A percentile compares a stretch with the other conserved stretches of the same genome.
Conservation (phyloP, 148 eudicot genomes). For the Chenopodium quinoa region DNA sequence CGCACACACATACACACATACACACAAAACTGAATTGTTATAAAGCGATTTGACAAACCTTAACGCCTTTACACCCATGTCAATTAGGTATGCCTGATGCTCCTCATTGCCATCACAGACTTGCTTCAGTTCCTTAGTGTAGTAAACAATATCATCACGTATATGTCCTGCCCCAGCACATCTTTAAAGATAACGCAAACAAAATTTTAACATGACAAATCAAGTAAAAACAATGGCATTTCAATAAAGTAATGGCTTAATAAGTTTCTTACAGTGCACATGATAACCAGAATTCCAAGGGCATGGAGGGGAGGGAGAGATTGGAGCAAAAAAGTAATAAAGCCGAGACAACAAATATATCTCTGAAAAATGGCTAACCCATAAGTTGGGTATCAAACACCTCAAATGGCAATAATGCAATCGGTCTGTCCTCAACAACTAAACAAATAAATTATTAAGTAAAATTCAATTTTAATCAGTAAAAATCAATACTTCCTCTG, state of each 20-base stretch:
- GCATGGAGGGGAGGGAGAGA: neutral
- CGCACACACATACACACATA: too few species aligned
- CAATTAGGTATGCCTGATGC: slow-evolving; percentile 64
- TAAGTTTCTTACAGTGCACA: neutral
- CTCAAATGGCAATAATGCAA: neutral
- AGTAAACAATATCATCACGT: slow-evolving; percentile 71
- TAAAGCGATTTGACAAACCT: slow-evolving; percentile 44
- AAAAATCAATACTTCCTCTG: too few species aligned
- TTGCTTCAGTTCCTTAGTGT: slow-evolving; percentile 59
- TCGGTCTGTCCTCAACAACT: too few species aligned
- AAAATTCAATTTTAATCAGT: neutral
- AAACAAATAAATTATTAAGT: too few species aligned
- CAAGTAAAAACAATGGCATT: neutral
- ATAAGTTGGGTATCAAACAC: neutral
- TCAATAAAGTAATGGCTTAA: neutral
- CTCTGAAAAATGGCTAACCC: neutral
- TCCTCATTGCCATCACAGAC: slow-evolving; percentile 54
- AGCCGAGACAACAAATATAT: neutral
- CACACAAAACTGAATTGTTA: neutral
- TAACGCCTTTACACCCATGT: slow-evolving; percentile 87
- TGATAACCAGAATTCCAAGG: neutral
- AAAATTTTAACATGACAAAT: slow-evolving; percentile 7
- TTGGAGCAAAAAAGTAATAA: neutral
- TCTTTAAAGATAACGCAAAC: slow-evolving; percentile 40
- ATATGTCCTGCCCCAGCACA: slow-evolving; percentile 97